Base-by-base conservation (phyloP, 2,329 filamentous ascomycete species). In the Gliomastix tumulicola region DNA sequence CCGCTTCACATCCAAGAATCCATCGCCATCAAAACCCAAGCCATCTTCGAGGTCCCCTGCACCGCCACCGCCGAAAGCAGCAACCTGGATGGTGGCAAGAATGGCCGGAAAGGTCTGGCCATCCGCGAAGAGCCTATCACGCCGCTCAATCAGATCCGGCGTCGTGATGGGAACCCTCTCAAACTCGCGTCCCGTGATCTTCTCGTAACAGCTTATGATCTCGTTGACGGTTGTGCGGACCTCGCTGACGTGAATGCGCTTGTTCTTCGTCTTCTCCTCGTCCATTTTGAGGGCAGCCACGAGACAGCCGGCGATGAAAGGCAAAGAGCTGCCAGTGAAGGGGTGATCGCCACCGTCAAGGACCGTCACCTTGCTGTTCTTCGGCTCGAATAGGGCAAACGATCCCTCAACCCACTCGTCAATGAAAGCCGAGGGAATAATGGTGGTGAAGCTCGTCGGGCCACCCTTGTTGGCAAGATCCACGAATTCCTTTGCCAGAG, bases 381-480 rank as follows among this genome's bases (percentile, higher is more conserved):
- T 21, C 30, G 30, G 30, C 13, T 32, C 30, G 15, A 41, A 41
- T 3, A 31, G 22, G 20, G 23, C 36, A 36, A 39, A 35, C 9
- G 8, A n/a, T 4, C 36, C 36, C 17, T 35, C 32, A 7, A 41
- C 9, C 36, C 39, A 39, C 10, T n/a, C 13, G 18, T 39, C 39
- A 13, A 39, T 33, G 9, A 41, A 39, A 6, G 39, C 32, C 23
- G 36, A 15, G 9, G 36, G 36, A 4, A 39, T 30, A 16, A 39
- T 15, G 10, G 36, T 39, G 5, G 39, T 41, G 21, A 39, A 39
- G 13, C 39, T 41, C 17, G 39, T 41, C n/a, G 39, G 36, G 4
- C 39, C 28, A 7, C 27, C 27, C 18, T 28, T 20, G 4, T 41
- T 21, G 5, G 36, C 36, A 6, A 41, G 32, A 23, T 31, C 20